A percentile compares a stretch with the other conserved stretches of the same genome.
Evolutionary conservation across 1,139 yeast species (phyloP).

Genomic region (Sugiyamaella pinicola): DNA sequence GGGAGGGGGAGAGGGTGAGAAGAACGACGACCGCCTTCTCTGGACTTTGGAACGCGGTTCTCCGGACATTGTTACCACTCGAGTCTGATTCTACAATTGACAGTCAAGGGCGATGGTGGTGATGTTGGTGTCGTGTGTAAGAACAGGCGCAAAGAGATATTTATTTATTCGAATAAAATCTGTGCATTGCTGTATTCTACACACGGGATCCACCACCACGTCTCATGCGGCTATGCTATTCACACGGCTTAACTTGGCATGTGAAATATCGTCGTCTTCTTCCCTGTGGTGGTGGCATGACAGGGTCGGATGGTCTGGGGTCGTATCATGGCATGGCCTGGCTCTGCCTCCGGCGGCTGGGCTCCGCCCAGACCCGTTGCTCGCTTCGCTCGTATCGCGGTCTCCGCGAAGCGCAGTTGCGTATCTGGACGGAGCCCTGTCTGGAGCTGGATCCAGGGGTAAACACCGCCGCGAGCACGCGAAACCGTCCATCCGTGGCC

Average conservation of each 20-base stretch:
- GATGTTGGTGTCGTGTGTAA: no score
- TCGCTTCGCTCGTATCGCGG: no score
- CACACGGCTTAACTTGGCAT: conserved; percentile 6
- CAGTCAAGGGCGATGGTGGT: background rate
- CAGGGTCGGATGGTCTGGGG: no score
- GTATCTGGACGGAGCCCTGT: no score
- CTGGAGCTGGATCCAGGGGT: background rate
- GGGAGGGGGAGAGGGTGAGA: conserved; percentile 44
- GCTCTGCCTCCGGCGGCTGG: no score
- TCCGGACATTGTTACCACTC: conserved; percentile 6
- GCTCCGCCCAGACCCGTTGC: no score
- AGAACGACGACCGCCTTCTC: conserved; percentile 40
- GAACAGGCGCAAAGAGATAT: background rate
- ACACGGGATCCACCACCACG: background rate
- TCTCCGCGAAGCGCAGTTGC: no score
- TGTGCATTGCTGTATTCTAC: background rate
- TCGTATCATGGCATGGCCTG: background rate
- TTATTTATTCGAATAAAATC: background rate
- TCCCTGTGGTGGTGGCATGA: background rate
- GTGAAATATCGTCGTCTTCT: no score
- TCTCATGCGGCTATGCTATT: conserved; percentile 2
- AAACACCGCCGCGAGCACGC: no score
- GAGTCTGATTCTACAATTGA: conserved; percentile 1
- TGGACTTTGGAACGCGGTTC: conserved; percentile 11
- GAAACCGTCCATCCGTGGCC: no score